Conservation (phyloP, 257 asterid species). For the Asclepias syriaca region DNA sequence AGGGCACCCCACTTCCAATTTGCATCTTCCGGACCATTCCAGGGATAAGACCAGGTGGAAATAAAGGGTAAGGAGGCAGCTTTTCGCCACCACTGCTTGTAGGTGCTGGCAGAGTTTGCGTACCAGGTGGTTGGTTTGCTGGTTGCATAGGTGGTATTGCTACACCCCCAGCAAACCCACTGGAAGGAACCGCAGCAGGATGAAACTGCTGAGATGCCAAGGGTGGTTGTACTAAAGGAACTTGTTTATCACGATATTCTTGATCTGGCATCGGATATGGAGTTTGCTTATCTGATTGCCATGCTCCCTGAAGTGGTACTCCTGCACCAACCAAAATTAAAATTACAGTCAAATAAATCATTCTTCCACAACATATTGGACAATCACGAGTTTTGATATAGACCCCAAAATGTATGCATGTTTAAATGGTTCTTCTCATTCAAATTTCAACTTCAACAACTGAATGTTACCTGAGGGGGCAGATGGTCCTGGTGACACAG, state of each 20-base stretch:
- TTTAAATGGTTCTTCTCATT: neutral
- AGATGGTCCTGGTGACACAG: slow-evolving; percentile 50
- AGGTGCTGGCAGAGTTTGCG: slow-evolving; percentile 27
- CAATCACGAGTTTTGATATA: too few species aligned
- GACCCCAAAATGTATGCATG: neutral
- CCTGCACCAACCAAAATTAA: slow-evolving; percentile 19
- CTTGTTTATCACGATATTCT: slow-evolving; percentile 44
- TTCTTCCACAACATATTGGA: neutral
- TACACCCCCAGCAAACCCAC: slow-evolving; percentile 44
- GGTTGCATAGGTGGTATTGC: slow-evolving; percentile 48
- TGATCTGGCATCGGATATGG: slow-evolving; percentile 41
- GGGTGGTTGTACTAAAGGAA: slow-evolving; percentile 44
- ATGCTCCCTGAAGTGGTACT: slow-evolving; percentile 42
- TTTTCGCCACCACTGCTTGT: slow-evolving; percentile 52
- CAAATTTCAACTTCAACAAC: neutral
- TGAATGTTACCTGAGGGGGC: slow-evolving; percentile 44
- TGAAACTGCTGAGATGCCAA: slow-evolving; percentile 58
- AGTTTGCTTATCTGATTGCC: slow-evolving; percentile 57
- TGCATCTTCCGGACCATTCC: slow-evolving; percentile 99
- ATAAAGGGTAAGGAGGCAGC: slow-evolving; percentile 76
- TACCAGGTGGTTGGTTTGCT: slow-evolving; percentile 43
- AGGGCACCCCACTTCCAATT: slow-evolving; percentile 98
- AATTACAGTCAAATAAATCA: neutral
- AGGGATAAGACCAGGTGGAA: slow-evolving; percentile 96
- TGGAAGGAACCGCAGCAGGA: slow-evolving; percentile 44